Evolutionary conservation across 2,329 filamentous ascomycete genomes (phyloP).

Genomic region (Blastomyces emzantsi): DNA sequence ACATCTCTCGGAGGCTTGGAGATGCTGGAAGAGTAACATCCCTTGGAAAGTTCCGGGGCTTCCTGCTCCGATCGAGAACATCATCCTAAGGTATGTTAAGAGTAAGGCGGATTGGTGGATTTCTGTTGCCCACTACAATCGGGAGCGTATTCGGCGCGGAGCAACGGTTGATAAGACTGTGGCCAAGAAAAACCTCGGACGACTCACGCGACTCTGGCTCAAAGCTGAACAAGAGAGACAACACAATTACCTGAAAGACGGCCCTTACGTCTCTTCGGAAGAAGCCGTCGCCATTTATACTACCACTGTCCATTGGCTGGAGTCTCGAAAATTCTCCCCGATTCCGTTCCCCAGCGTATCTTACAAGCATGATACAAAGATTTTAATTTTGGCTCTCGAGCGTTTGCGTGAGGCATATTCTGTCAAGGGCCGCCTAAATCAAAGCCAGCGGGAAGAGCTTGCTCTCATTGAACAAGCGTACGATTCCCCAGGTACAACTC

Average conservation of each 20-base stretch:
- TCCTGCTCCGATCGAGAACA: slow-evolving; percentile 95
- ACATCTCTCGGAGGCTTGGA: slow-evolving; percentile 95
- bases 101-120: slow-evolving; percentile 99
- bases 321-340: slow-evolving; percentile 95
- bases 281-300: slow-evolving; percentile 99
- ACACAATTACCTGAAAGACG: slow-evolving; percentile 99
- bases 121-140: slow-evolving; percentile 96
- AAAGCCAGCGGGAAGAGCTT: slow-evolving; percentile 93
- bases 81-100: slow-evolving; percentile 97
- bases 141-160: slow-evolving; percentile 89
- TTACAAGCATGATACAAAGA: slow-evolving; percentile 99
- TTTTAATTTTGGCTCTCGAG: slow-evolving; percentile 89
- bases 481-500: slow-evolving; percentile 89
- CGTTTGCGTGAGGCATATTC: slow-evolving; percentile 92
- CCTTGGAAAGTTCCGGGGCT: slow-evolving; percentile 98
- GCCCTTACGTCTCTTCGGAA: slow-evolving; percentile 95
- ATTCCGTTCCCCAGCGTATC: slow-evolving; percentile 98
- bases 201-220: slow-evolving; percentile 88
- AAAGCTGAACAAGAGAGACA: slow-evolving; percentile 98
- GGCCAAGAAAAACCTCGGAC: slow-evolving; percentile 96
- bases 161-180: slow-evolving; percentile 99
- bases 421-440: slow-evolving; percentile 91
- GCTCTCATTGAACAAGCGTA: slow-evolving; percentile 97
- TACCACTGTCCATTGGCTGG: slow-evolving; percentile 96
- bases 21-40: slow-evolving; percentile 99